Evolutionary conservation across 176 grass and related monocot species (phyloP).

Genomic region (Carex cristatella): DNA sequence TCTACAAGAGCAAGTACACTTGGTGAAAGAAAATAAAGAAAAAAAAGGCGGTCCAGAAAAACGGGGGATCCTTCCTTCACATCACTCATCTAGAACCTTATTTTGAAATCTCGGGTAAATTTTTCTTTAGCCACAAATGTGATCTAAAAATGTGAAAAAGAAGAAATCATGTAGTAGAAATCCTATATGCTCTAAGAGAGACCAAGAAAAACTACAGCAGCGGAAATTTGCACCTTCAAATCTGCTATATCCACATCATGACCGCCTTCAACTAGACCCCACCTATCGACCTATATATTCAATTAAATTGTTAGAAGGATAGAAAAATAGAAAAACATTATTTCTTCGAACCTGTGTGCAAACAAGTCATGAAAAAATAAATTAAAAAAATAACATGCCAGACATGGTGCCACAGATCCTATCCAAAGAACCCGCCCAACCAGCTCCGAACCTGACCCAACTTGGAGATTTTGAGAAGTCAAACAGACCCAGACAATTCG

Average conservation of each 20-base stretch:
- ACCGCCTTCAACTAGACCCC: constrained; percentile 97
- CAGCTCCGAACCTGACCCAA: too few species aligned
- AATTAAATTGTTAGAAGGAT: neutral
- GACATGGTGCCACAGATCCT: too few species aligned
- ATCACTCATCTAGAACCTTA: neutral
- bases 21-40: neutral
- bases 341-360: neutral
- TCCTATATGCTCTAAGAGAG: constrained; percentile 44
- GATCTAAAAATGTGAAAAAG: neutral
- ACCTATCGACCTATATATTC: constrained; percentile 58
- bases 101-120: neutral
- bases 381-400: neutral
- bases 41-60: neutral
- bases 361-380: neutral
- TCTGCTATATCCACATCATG: constrained; percentile 95
- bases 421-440: too few species aligned
- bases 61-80: neutral
- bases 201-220: constrained; percentile 70
- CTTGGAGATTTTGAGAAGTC: too few species aligned
- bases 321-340: constrained; percentile 7
- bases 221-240: constrained; percentile 81
- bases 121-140: neutral
- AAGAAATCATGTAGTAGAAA: neutral
- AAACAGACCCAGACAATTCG: neutral
- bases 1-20: neutral